Percentiles rank a stretch among this genome's conserved stretches.
phyloP scores from a whole-genome alignment of 2,329 filamentous ascomycete genomes.

The Colletotrichum horii region DNA sequence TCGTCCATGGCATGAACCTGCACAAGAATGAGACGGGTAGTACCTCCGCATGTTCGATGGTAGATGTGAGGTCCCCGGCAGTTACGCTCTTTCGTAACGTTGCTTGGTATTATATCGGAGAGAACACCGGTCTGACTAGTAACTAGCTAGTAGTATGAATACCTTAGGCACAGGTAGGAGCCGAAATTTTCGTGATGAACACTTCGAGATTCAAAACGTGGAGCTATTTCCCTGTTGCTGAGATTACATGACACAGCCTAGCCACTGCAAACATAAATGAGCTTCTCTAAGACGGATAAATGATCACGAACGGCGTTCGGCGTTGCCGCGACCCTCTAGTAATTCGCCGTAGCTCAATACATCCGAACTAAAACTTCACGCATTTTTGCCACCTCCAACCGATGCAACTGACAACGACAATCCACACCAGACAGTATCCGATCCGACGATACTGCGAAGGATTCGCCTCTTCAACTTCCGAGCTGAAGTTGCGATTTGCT shows the following conservation, averaged over 20 bases:
- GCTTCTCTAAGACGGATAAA: accelerated
- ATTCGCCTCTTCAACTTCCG: background rate
- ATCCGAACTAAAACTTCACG: background rate
- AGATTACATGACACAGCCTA: background rate
- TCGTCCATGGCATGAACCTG: background rate
- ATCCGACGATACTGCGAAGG: background rate
- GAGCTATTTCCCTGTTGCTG: background rate
- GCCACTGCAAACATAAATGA: accelerated
- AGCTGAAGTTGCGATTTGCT: background rate
- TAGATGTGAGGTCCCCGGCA: background rate
- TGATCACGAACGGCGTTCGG: background rate
- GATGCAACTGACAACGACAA: background rate
- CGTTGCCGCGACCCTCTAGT: background rate
- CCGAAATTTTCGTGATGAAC: background rate
- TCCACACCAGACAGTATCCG: background rate
- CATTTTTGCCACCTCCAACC: background rate
- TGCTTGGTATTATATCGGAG: background rate
- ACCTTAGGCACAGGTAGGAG: background rate
- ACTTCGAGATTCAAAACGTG: background rate
- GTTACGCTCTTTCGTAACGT: background rate
- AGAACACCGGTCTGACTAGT: background rate
- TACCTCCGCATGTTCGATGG: background rate
- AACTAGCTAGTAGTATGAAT: accelerated
- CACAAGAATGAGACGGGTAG: background rate
- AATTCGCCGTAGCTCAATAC: background rate